Percentiles rank a stretch among this genome's conserved stretches.
These are phyloP conservation scores for Coccinonectria pachysandricola DNA, from an alignment of 2,329 filamentous ascomycete species.

Conservation along the genomic window DNA sequence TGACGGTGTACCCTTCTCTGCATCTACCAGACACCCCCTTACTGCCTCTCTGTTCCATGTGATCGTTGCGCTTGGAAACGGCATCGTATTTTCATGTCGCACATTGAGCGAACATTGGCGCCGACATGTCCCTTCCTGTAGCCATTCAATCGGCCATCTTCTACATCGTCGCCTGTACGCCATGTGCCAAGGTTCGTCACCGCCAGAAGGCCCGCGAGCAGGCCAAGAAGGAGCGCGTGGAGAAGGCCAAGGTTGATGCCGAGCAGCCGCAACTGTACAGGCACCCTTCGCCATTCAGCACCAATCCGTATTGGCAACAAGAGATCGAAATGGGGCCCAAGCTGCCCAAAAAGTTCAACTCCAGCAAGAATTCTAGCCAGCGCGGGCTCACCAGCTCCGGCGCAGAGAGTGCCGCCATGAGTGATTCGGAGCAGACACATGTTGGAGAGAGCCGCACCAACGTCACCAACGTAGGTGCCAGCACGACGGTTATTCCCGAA, in stretches of 20 bases:
- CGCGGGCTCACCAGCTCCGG: slow-evolving; percentile 49
- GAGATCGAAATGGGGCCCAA: slow-evolving; percentile 77
- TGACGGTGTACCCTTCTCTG: no score
- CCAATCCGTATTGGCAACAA: slow-evolving; percentile 80
- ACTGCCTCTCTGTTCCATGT: no score
- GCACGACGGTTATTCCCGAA: slow-evolving; percentile 26
- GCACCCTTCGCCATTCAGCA: slow-evolving; percentile 74
- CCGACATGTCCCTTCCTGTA: slow-evolving; percentile 38
- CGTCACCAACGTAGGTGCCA: slow-evolving; percentile 22
- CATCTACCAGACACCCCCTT: no score
- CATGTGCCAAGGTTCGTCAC: slow-evolving; percentile 62
- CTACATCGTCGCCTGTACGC: slow-evolving; percentile 67
- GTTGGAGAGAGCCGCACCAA: slow-evolving; percentile 26
- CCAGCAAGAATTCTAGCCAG: slow-evolving; percentile 47
- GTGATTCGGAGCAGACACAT: slow-evolving; percentile 29
- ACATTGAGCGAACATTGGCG: slow-evolving; percentile 9
- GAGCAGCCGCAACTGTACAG: slow-evolving; percentile 65
- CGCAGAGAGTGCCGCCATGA: slow-evolving; percentile 40
- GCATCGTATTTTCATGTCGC: no score
- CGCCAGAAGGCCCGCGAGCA: slow-evolving; percentile 61
- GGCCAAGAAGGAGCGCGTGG: slow-evolving; percentile 56
- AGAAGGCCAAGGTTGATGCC: slow-evolving; percentile 53
- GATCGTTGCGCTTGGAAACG: no score
- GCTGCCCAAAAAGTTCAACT: slow-evolving; percentile 53
- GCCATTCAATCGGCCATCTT: slow-evolving; percentile 68